A percentile compares a stretch with the other conserved stretches of the same genome.
These are phyloP conservation scores for Diospyros kaki DNA, from an alignment of 148 eudicot species.

Conservation along the genomic window DNA sequence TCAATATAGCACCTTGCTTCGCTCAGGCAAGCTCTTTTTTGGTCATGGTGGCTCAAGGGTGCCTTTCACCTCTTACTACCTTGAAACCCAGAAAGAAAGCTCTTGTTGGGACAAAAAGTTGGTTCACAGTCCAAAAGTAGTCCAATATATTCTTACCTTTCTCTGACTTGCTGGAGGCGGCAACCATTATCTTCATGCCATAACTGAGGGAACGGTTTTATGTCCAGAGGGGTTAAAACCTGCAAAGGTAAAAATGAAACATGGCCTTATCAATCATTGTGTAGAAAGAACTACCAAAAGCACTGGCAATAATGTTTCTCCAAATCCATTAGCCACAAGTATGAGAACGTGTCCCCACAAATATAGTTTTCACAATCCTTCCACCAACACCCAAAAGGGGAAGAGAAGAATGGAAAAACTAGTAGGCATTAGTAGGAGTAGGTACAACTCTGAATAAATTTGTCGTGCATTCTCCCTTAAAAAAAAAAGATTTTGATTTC, in stretches of 20 bases:
- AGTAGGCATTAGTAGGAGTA: background rate
- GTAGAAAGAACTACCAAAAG: background rate
- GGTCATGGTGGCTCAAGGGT: no score
- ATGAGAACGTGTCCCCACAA: background rate
- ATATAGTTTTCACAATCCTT: background rate
- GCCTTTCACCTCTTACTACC: no score
- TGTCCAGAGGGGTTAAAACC: conserved; percentile 62
- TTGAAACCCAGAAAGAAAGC: no score
- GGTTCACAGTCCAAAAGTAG: background rate
- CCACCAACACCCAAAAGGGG: background rate
- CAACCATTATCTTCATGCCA: conserved; percentile 90
- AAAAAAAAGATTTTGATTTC: background rate
- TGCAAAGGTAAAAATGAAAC: conserved; percentile 24
- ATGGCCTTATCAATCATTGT: background rate
- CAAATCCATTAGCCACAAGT: no score
- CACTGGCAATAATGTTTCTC: background rate
- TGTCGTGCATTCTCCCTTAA: background rate
- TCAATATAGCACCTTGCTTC: no score
- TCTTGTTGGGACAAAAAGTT: no score
- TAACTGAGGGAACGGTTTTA: conserved; percentile 76
- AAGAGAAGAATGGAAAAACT: background rate
- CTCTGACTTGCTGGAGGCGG: conserved; percentile 52
- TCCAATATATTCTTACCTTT: conserved; percentile 41
- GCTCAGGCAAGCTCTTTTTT: no score
- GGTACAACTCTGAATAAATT: background rate